Evolutionary conservation across 805 yeast species (phyloP), one percentile per base, ranked within the genome.

Genomic region (Cyberlindnera suaveolens): DNA sequence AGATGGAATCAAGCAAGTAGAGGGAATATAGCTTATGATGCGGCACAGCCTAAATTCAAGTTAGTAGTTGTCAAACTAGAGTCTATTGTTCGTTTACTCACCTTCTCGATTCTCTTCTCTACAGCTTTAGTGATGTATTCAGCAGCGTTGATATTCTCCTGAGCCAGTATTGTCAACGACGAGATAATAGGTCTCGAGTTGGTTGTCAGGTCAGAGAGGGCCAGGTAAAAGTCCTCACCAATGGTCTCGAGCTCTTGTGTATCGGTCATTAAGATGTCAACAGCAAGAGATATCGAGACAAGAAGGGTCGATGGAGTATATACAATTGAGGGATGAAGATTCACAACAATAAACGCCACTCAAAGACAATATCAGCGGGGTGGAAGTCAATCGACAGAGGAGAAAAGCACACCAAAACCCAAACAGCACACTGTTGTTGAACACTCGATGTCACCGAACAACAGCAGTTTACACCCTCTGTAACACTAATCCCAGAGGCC

Each of bases 181-280:
- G 85, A 82, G 47, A 93, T 93, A 42, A 90, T 85, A 10, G 97
- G 97, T 46, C 88, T 73, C 7, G 96, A 87, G 62, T 89, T 90
- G 66, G 84, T 83, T 4, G 96, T 87, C 47, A 93, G 70, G 45
- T 86, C 93, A 30, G 74, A 74, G 34, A 91, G 68, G 29, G 89
- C 79, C 50, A 75, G 75, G 34, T 75, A 74, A 62, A 83, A 91
- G 62, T 90, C 96, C 47, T 75, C 61, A 13, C 65, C 65, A 33
- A 61, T 44, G 8, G 53, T 49, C 40, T 59, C 47, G 4, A 59
- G 48, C 5, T 60, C 60, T 31, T 39, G 18, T 9, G 27, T 23
- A 23, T 23, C 27, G 11, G 10, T 23, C 27, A 23, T 23, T 23
- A 9, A 23, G 27, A 23, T 23, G 11, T 23, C 27, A 23, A 23